Conservation (phyloP, 2,329 filamentous ascomycete genomes). For the Apiospora pterosperma region DNA sequence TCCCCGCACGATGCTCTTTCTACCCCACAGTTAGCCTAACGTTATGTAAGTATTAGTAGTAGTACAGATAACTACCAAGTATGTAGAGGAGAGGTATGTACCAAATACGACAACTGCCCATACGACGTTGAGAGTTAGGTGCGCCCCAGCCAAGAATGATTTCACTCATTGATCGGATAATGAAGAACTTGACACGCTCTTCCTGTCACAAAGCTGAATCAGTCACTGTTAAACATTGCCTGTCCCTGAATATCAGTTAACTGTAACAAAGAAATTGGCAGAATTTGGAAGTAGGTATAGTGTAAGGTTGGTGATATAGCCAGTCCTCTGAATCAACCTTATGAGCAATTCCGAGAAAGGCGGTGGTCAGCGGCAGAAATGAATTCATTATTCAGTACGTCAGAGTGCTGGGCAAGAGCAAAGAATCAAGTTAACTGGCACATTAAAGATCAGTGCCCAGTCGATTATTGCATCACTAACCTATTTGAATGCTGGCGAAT, state of each 20-base stretch:
- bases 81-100: too few species aligned
- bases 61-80: too few species aligned
- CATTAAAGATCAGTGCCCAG: too few species aligned
- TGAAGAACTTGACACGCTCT: not conserved
- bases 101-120: not conserved
- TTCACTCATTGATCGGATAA: not conserved
- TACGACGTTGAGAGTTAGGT: not conserved
- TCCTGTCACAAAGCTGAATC: not conserved
- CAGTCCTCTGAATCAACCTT: too few species aligned
- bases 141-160: not conserved
- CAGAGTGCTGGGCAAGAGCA: not conserved
- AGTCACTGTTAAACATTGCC: not conserved
- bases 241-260: not conserved
- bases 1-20: not conserved
- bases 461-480: too few species aligned
- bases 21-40: conserved; percentile 1
- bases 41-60: too few species aligned
- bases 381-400: not conserved
- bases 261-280: not conserved
- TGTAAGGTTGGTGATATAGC: too few species aligned
- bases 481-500: too few species aligned
- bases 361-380: not conserved
- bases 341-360: too few species aligned
- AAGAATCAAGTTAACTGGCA: too few species aligned
- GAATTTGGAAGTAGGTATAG: not conserved